Evolutionary conservation across 169 alveolate species (phyloP), one percentile per base, ranked within the genome.

Genomic region (Plasmodium gonderi): DNA sequence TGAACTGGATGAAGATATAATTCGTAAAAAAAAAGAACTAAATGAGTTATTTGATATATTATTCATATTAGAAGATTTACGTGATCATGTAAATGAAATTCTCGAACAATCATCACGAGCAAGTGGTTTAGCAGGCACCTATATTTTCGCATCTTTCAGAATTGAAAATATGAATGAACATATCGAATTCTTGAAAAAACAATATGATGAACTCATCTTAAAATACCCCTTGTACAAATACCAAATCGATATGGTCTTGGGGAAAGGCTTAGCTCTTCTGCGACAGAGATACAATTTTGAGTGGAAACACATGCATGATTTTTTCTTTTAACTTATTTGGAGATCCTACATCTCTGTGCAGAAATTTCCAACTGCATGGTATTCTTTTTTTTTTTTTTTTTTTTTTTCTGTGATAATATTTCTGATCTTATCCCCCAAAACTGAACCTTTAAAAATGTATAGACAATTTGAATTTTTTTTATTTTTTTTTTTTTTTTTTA

Each of bases 81-180:
- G 93, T n/a, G 93, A 87, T 65, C 93, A 87, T 76, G 44, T 87
- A 36, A 87, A 87, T 87, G 93, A 87, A 87, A 40, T 87, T 51
- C 49, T 87, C 17, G 93, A 87, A 60, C 93, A 87, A 42, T 87
- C 93, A 36, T 54, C 89, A 60, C 93, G 93, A 6, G 45, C 89
- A 40, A 87, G 60, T 51, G 93, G 93, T 26, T 54, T 87, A 65
- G 93, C 93, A 38, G 93, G 93, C 26, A 40, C 93, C 7, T 49
- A 76, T 60, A 76, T 87, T 31, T 26, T 87, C 36, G 40, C 79
- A 9, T 87, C 93, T 23, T 87, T 87, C 67, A 60, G 68, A 74
- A 75, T 87, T 7, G 42, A 87, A 75, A 87, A 87, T 33, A 76
- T 87, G 26, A 64, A 75, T 75, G 93, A 87, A 64, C 93, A 87